Conservation (phyloP, 2,329 filamentous ascomycete species). For the Aspergillus amoenus region DNA sequence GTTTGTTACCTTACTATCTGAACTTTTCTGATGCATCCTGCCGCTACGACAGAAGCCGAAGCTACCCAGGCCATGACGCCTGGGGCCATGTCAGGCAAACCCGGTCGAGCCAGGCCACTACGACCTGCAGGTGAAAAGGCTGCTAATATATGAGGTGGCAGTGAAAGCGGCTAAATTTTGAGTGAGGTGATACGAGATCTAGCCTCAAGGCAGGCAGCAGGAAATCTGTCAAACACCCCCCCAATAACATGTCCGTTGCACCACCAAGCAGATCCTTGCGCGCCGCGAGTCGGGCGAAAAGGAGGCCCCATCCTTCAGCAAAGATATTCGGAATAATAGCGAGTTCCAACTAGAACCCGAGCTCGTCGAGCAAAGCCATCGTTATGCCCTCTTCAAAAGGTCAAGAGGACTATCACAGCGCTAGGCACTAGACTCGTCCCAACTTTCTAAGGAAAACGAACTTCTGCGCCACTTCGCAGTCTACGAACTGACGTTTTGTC, state of each 20-base stretch:
- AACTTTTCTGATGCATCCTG: not conserved
- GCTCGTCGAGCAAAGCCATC: not conserved
- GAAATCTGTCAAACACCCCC: not conserved
- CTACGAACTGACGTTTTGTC: not conserved
- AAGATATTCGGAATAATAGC: not conserved
- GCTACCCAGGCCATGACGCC: not conserved
- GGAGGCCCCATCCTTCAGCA: not conserved
- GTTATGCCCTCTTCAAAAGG: not conserved
- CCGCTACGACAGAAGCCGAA: not conserved
- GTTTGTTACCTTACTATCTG: not conserved
- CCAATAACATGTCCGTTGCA: not conserved
- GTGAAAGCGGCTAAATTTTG: not conserved
- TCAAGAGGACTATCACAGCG: not conserved
- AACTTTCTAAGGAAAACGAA: not conserved
- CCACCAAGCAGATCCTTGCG: not conserved
- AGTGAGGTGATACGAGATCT: not conserved
- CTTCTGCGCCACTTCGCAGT: not conserved
- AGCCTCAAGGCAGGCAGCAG: not conserved
- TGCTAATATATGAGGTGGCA: not conserved
- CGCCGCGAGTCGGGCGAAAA: too few species aligned
- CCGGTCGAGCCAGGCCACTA: not conserved
- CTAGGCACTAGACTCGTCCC: not conserved
- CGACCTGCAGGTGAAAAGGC: not conserved
- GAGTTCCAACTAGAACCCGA: not conserved
- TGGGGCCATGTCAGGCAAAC: not conserved